Base-by-base conservation (phyloP, 371 early-diverging fungal genomes). In the Haplosporangium sp. region DNA sequence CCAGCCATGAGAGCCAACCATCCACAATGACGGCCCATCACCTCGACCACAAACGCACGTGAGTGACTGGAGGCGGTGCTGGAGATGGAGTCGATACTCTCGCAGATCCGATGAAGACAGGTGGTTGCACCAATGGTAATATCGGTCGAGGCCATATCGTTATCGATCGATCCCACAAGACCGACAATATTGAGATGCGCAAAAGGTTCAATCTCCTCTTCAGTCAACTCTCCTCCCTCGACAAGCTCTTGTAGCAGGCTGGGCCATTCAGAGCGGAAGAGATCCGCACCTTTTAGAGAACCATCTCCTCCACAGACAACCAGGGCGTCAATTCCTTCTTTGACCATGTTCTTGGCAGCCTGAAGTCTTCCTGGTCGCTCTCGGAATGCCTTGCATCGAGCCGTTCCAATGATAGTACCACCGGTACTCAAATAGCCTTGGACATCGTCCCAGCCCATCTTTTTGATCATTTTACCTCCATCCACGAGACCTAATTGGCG, bases 11-110 rank as follows among this genome's bases (percentile, higher is more conserved):
- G 85, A n/a, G 98, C 98, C 29, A 99, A 86, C 99, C 99, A 99
- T 41, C 99, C 99, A 82, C 99, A 99, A 77, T 98, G 95, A 59
- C 99, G 91, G 11, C 99, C 99, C 99, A 99, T 99, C 14, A 99
- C 99, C 83, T 99, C 99, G 47, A 99, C 91, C 1, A 99, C 98
- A 83, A 99, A 99, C 2, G 98, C 98, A 60, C 99, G 94, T 56
- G 95, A 92, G 83, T 99, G 99, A 55, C 98, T 98, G 37, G 90
- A 85, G 38, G 99, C 99, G 5, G 99, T 99, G 54, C 96, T 94
- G 43, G 93, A 89, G 46, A 99, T 90, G 4, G 95, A 91, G 79
- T 99, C 99, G 7, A 99, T 92, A 37, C 93, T 84, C 82, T 99
- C 99, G 81, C 99, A 96, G 65, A 99, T 98, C 57, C 99, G 91